A percentile compares a stretch with the other conserved stretches of the same genome.
phyloP scores from a whole-genome alignment of 2,329 filamentous ascomycete species.

The Ampelomyces quisqualis region DNA sequence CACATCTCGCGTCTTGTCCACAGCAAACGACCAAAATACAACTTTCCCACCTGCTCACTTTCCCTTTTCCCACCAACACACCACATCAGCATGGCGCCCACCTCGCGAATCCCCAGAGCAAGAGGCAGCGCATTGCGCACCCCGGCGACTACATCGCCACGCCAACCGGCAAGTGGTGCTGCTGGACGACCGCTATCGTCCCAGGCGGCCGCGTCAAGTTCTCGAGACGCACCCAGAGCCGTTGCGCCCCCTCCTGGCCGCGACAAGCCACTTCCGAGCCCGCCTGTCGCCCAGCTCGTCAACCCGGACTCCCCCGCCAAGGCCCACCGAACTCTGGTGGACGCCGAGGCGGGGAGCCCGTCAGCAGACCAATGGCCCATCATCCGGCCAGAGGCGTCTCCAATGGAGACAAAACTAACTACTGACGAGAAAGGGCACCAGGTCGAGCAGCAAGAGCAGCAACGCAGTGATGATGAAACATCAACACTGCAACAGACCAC shows the following conservation, averaged over 20 bases:
- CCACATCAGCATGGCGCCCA: no score
- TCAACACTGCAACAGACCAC: constrained; percentile 2
- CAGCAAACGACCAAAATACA: no score
- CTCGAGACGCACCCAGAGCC: constrained; percentile 4
- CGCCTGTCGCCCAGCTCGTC: constrained; percentile 38
- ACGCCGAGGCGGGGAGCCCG: constrained; percentile 41
- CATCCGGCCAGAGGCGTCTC: constrained; percentile 25
- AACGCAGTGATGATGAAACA: constrained; percentile 8
- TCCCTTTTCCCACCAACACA: no score
- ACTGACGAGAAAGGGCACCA: background rate
- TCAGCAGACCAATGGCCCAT: constrained; percentile 32
- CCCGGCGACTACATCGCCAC: no score
- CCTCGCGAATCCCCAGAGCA: no score
- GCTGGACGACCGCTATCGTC: no score
- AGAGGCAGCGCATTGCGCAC: no score
- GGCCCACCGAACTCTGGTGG: constrained; percentile 42
- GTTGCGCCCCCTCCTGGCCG: constrained; percentile 3
- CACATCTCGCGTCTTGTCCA: no score
- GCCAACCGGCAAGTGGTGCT: no score
- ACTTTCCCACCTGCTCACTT: no score
- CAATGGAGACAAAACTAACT: background rate
- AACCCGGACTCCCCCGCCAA: constrained; percentile 38
- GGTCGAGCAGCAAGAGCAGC: constrained; percentile 1
- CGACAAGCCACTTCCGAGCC: constrained; percentile 46
- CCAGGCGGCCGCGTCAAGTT: no score